A percentile compares a stretch with the other conserved stretches of the same genome.
Evolutionary conservation across 163 green algal species (phyloP).

Genomic region (Trebouxia gelatinosa): DNA sequence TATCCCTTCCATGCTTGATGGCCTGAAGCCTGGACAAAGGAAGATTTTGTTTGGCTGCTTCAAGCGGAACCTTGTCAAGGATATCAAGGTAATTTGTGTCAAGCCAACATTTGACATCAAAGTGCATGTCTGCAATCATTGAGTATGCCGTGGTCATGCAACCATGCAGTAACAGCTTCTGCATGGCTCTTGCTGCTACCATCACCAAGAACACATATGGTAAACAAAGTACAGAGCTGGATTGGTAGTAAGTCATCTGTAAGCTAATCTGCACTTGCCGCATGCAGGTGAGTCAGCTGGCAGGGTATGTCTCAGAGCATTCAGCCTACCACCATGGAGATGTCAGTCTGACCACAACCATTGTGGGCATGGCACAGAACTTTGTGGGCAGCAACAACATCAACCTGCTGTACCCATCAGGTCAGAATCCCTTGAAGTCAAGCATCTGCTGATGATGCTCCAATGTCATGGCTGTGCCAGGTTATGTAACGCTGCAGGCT

Average conservation of each 20-base stretch:
- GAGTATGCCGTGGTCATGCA: too few relatives aligned
- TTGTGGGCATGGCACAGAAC: constrained; percentile 95
- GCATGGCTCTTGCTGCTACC: too few relatives aligned
- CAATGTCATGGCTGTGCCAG: too few relatives aligned
- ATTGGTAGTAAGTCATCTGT: too few relatives aligned
- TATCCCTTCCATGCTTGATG: constrained; percentile 95
- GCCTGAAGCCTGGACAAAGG: constrained; percentile 97
- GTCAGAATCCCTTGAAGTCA: background rate
- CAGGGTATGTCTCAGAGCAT: constrained; percentile 96
- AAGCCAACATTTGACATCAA: too few relatives aligned
- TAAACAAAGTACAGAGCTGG: too few relatives aligned
- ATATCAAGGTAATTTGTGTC: constrained; percentile 99
- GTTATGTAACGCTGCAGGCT: too few relatives aligned
- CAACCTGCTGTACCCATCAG: constrained; percentile 86
- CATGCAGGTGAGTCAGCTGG: constrained; percentile 90
- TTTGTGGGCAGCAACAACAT: constrained; percentile 99
- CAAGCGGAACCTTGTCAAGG: constrained; percentile 94
- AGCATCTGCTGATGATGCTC: too few relatives aligned
- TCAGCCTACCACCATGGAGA: constrained; percentile 99
- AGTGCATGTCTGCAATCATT: too few relatives aligned
- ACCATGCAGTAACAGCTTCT: too few relatives aligned
- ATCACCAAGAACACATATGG: too few relatives aligned
- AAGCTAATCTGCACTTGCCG: too few relatives aligned
- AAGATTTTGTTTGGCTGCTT: constrained; percentile 99
- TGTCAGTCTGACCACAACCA: constrained; percentile 81